A percentile compares a stretch with the other conserved stretches of the same genome.
phyloP scores from a whole-genome alignment of 225 moss, liverwort and hornwort genomes.

The Climacium dendroides region DNA sequence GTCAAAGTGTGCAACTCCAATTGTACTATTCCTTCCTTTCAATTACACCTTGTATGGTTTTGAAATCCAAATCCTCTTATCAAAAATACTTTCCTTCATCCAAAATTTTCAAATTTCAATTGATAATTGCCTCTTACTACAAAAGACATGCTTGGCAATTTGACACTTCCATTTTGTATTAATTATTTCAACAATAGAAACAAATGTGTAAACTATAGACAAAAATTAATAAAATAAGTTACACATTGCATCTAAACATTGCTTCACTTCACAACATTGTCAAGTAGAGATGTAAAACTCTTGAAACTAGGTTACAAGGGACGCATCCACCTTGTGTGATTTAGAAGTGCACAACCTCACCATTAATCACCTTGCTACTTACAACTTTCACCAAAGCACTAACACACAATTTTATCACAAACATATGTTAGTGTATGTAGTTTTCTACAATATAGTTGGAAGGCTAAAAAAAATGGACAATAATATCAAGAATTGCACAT shows the following conservation, averaged over 20 bases:
- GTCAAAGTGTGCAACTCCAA: too few relatives aligned
- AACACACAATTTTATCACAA: background rate
- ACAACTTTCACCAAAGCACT: background rate
- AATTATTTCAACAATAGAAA: fast-evolving
- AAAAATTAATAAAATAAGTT: background rate
- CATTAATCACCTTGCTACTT: background rate
- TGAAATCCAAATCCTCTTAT: background rate
- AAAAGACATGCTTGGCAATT: too few relatives aligned
- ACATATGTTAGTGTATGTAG: background rate
- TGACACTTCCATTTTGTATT: too few relatives aligned
- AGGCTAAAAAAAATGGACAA: too few relatives aligned
- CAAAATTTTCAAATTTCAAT: too few relatives aligned
- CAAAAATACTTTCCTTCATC: background rate
- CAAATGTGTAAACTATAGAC: background rate
- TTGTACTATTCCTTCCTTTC: fast-evolving
- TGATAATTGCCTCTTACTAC: background rate
- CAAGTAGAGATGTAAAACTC: background rate
- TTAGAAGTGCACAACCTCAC: background rate
- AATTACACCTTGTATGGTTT: fast-evolving
- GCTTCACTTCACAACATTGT: background rate
- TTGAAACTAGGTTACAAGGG: slow-evolving; percentile 8
- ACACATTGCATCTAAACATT: background rate
- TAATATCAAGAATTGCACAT: fast-evolving
- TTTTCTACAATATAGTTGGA: background rate
- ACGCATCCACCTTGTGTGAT: background rate